Evolutionary conservation across 176 grass and related monocot genomes (phyloP), one percentile per base, ranked within the genome.

Genomic region (Juncus effusus): DNA sequence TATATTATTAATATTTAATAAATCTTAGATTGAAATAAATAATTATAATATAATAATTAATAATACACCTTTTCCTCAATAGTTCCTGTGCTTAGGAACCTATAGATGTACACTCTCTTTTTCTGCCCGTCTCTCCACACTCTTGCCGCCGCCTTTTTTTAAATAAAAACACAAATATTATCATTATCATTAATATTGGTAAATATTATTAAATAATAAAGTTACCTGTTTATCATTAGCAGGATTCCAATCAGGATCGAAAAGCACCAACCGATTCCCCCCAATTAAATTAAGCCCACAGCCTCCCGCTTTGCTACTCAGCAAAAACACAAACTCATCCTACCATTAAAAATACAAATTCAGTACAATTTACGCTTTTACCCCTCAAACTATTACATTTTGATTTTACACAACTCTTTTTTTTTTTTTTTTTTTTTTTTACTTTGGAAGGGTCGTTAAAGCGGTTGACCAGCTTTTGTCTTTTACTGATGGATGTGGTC

Each of bases 111-210:
- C 42, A 97, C 93, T 84, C 93, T 77, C 68, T 97, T 97, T 78
- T 97, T 97, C 68, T 97, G 93, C 47, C 93, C 93, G 79, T 97
- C 88, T 79, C 93, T 86, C 93, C 93, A 97, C 40, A 97, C 93
- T 86, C 93, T 89, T 84, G 93, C 93, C 83, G 93, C 88, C 80
- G 93, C 88, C 88, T 97, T 88, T 60, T 61, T 61, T 72, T 16
- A 13, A 57, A 12, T 5, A 50, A 57, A 13, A 57, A 57, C 54
- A 71, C 58, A 71, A 45, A 9, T 1, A 58, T 40, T 5, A 6
- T 70, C 66, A 40, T 67, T 28, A 67, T 36, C 16, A 67, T 50
- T 16, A 51, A 49, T 35, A 52, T 63, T 49, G 42, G 12, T 53
- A 28, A 58, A 7, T 35, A 42, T 41, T 51, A 42, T 10, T 59